Percentiles rank a stretch among this genome's conserved stretches.
These are phyloP conservation scores for Ascochyta viciae-villosae DNA, from an alignment of 2,329 filamentous ascomycete species.

Conservation along the genomic window DNA sequence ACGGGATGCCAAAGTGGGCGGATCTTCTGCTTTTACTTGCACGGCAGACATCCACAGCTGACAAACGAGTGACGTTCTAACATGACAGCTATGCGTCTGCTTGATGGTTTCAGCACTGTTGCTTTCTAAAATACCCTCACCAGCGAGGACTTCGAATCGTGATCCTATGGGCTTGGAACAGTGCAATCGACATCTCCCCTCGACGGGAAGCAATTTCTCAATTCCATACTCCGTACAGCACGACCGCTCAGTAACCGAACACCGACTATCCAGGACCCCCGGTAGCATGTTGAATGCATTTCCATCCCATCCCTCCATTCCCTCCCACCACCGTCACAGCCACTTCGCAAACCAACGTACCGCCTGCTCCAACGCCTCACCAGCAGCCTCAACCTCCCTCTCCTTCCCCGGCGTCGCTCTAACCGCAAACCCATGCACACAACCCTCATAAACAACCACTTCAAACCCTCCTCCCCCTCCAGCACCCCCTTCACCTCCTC, in stretches of 20 bases:
- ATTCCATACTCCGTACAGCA: background rate
- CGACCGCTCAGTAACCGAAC: background rate
- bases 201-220: background rate
- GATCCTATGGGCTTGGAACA: too few species aligned
- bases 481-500: conserved; percentile 24
- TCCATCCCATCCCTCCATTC: background rate
- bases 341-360: conserved; percentile 34
- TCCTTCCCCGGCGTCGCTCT: conserved; percentile 28
- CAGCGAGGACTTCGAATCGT: too few species aligned
- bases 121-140: too few species aligned
- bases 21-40: too few species aligned
- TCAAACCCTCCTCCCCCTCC: conserved; percentile 25
- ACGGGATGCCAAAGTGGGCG: too few species aligned
- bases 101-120: too few species aligned
- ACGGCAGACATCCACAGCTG: too few species aligned
- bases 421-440: conserved; percentile 36
- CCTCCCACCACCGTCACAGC: conserved; percentile 21
- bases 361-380: conserved; percentile 33
- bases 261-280: background rate
- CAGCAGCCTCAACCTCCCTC: conserved; percentile 25
- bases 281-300: background rate
- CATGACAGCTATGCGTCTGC: too few species aligned
- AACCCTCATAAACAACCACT: conserved; percentile 28
- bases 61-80: too few species aligned
- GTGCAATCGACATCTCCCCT: background rate